Evolutionary conservation across 1,139 yeast genomes (phyloP), one percentile per base, ranked within the genome.

Genomic region (Fermentozyma sake): DNA sequence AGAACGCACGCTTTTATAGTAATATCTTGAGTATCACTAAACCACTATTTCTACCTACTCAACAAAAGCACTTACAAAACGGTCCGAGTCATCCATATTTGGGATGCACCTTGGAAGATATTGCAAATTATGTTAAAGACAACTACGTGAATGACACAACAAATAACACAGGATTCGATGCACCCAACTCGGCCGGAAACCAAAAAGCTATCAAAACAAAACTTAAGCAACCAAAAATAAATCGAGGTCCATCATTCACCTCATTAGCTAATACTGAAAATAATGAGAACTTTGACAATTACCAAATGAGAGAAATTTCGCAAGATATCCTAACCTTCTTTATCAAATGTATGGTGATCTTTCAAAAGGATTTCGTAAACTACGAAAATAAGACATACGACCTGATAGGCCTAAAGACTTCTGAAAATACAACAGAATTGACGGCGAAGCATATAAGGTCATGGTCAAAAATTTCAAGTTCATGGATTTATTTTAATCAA

Each of bases 401-500:
- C 3, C 21, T 20, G n/a, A 6, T 5, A 8, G 15, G 14, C n/a
- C n/a, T n/a, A n/a, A n/a, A n/a, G n/a, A n/a, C n/a, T n/a, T 21
- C 27, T 7, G 7, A 9, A 5, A 24, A 18, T 6, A 12, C 9
- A 14, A 14, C 14, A 12, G 18, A 23, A 16, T 17, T 11, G 7
- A 16, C 15, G n/a, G 24, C 18, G 6, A 22, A 19, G 4, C 11
- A 28, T 7, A 16, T 27, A n/a, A 21, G 15, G 8, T 16, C 31
- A 4, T 40, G 43, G 46, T 16, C 29, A 2, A 28, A 15, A 7
- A 29, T 39, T 13, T 33, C 44, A 2, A 31, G 31, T 5, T 22
- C 31, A 17, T 65, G 70, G 70, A 16, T 30, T 5, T 60, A 55
- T 29, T 65, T 64, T 39, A 55, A 61, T 30, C 39, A 40, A 16